A percentile compares a stretch with the other conserved stretches of the same genome.
Conservation (phyloP, 2,329 filamentous ascomycete genomes). For the Beauveria rudraprayagi region DNA sequence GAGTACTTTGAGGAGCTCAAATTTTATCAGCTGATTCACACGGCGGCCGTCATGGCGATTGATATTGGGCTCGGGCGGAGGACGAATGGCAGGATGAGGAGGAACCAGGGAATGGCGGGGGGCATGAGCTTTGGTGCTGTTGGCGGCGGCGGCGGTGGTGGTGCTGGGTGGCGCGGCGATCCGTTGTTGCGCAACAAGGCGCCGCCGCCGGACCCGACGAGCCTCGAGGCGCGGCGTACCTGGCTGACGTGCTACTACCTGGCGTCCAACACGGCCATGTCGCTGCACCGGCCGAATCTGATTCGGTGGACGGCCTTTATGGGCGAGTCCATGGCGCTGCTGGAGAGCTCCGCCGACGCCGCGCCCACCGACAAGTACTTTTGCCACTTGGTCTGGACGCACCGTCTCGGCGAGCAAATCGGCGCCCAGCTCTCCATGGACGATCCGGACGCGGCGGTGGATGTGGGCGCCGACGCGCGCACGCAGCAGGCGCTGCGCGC, state of each 20-base stretch:
- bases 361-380: conserved; percentile 49
- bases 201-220: conserved; percentile 40
- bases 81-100: conserved; percentile 13
- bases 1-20: conserved; percentile 80
- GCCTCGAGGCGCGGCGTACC: conserved; percentile 46
- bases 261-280: conserved; percentile 52
- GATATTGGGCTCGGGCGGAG: conserved; percentile 66
- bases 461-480: conserved; percentile 48
- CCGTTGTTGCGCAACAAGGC: conserved; percentile 29
- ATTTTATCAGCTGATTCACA: conserved; percentile 80
- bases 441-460: conserved; percentile 43
- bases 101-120: background rate
- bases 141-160: conserved; percentile 1
- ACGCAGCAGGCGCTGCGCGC: conserved; percentile 56
- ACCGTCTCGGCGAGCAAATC: conserved; percentile 60
- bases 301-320: conserved; percentile 54
- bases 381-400: conserved; percentile 51
- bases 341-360: conserved; percentile 46
- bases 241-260: conserved; percentile 55
- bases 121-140: background rate
- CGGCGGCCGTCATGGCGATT: conserved; percentile 72
- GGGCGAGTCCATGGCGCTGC: conserved; percentile 48
- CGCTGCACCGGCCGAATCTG: conserved; percentile 51
- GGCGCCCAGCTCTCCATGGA: conserved; percentile 59
- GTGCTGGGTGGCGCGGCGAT: conserved; percentile 27